Base-by-base conservation (phyloP, 257 asterid species). In the Solanum pimpinellifolium region DNA sequence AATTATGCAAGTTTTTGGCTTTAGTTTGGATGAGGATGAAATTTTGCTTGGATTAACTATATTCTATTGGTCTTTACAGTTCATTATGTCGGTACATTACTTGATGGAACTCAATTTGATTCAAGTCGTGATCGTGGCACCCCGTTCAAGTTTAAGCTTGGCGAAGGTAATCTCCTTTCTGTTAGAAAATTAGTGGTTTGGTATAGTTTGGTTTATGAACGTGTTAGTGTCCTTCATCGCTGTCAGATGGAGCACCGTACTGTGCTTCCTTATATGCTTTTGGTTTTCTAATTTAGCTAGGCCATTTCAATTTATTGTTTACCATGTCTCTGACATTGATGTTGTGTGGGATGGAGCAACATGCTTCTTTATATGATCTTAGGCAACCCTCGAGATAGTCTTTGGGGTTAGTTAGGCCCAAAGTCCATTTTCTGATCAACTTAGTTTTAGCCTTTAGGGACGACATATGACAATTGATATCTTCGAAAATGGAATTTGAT, bases 71-170 rank as follows among this genome's bases (percentile, higher is more conserved):
- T 59, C 81, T 86, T 41, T 90, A 92, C 93, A 93, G 95, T 93
- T 87, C 95, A 92, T 88, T 92, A 91, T 83, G 93, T 91, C 89
- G 95, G 95, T 18, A 92, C 91, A 66, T 84, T 93, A 88, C 89
- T 90, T 86, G 93, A 93, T 85, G 94, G 95, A 69, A 92, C 92
- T 70, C 90, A 90, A 87, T 93, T 93, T 47, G 95, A 91, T 90
- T 92, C 95, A 9, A 93, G 95, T 88, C 60, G 80, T 20, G 93
- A 93, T 25, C 86, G 89, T 41, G 94, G 87, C 75, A 86, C 90
- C 25, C 91, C 93, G 0, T 89, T 92, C 90, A 90, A 31, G 85
- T 92, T 92, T 83, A 92, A 91, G 90, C 92, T 92, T 21, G 93
- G 93, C 25, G 88, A 89, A 92, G 94, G 95, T 93, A 88, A 60